phyloP scores from a whole-genome alignment of 805 yeast species.

The Yamadazyma phyllophila region DNA sequence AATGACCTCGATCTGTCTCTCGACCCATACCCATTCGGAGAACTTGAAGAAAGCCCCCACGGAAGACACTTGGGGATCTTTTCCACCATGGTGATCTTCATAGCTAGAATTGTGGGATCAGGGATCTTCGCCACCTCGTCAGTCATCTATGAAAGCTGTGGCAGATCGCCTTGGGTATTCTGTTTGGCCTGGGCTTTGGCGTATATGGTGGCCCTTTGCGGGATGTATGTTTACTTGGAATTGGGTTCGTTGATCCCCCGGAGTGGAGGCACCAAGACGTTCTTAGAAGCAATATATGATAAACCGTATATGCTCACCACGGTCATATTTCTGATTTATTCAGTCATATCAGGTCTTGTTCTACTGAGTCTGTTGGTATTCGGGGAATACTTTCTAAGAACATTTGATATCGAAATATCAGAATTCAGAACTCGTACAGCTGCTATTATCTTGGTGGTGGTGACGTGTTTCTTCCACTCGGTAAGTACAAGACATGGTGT shows the following conservation, averaged over 20 bases:
- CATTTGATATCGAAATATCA: conserved; percentile 41
- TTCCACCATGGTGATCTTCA: conserved; percentile 60
- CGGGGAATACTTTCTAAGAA: conserved; percentile 55
- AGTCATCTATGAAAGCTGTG: conserved; percentile 62
- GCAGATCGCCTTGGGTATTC: conserved; percentile 63
- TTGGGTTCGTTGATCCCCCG: conserved; percentile 69
- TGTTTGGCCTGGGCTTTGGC: conserved; percentile 63
- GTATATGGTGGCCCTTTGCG: conserved; percentile 61
- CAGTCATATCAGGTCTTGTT: conserved; percentile 54
- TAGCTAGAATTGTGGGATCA: conserved; percentile 72
- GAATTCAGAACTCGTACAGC: conserved; percentile 33
- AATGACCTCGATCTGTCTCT: background rate
- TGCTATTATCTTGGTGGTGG: conserved; percentile 27
- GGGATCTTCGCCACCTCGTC: conserved; percentile 77
- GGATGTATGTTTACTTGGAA: conserved; percentile 64
- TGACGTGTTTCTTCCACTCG: conserved; percentile 49
- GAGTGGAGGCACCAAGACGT: conserved; percentile 75
- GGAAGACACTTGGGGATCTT: conserved; percentile 73
- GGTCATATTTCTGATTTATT: conserved; percentile 48
- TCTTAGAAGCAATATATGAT: conserved; percentile 63
- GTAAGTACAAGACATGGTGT: conserved; percentile 60
- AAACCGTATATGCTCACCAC: conserved; percentile 56
- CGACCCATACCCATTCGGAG: conserved; percentile 18
- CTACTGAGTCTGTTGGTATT: conserved; percentile 57
- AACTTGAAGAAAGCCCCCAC: conserved; percentile 58